Conservation (phyloP, 768 basidiomycete genomes). For the Hemileccinum rubropunctum region DNA sequence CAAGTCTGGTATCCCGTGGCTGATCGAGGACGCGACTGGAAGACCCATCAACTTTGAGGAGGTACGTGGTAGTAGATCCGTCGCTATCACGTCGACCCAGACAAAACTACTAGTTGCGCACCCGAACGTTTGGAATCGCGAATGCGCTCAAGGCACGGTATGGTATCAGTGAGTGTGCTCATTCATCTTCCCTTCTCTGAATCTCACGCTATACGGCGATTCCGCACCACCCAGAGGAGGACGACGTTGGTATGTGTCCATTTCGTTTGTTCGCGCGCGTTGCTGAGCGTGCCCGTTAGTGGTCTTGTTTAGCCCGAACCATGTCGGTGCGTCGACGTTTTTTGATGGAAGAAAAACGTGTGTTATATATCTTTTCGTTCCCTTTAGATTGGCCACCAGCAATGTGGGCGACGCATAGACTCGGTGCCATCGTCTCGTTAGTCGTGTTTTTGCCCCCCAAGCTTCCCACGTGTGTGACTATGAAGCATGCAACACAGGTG, state of each 20-base stretch:
- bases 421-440: constrained; percentile 60
- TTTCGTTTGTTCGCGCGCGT: neutral
- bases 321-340: constrained; percentile 44
- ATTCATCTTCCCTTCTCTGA: neutral
- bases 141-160: constrained; percentile 50
- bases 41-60: constrained; percentile 43
- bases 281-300: constrained; percentile 35
- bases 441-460: constrained; percentile 10
- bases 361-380: neutral
- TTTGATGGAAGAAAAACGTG: neutral
- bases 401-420: constrained; percentile 58
- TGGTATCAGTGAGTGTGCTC: constrained; percentile 40
- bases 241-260: constrained; percentile 48
- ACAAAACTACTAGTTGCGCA: constrained; percentile 30
- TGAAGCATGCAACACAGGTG: constrained; percentile 15
- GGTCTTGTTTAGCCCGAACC: constrained; percentile 63
- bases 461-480: neutral
- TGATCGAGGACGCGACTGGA: constrained; percentile 57
- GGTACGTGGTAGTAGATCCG: constrained; percentile 32
- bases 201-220: neutral
- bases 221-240: constrained; percentile 34
- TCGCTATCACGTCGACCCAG: neutral
- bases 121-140: constrained; percentile 50
- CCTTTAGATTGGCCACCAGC: constrained; percentile 50
- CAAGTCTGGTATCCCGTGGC: constrained; percentile 46